A percentile compares a stretch with the other conserved stretches of the same genome.
Conservation (phyloP, 805 yeast species). For the Pichia eremophila region DNA sequence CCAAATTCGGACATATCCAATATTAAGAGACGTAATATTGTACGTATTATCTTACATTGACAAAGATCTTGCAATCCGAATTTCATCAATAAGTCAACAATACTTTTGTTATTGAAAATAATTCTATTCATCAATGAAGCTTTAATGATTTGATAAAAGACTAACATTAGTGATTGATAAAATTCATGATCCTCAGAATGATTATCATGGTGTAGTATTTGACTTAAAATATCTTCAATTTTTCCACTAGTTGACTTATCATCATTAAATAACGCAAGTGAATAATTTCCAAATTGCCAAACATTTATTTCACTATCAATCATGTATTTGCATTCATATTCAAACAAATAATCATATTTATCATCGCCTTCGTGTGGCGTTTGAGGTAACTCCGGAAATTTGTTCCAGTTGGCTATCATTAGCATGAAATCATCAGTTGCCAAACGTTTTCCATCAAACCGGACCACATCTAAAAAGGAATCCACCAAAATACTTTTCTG, state of each 20-base stretch:
- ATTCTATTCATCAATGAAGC: not conserved
- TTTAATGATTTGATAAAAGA: not conserved
- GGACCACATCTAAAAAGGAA: not conserved
- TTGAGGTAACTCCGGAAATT: not conserved
- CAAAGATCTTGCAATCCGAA: not conserved
- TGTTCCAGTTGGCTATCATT: not conserved
- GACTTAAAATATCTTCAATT: too few species aligned
- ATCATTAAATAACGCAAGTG: not conserved
- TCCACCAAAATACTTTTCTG: not conserved
- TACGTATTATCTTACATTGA: not conserved
- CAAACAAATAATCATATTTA: not conserved
- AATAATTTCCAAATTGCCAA: not conserved
- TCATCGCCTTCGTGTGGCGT: not conserved
- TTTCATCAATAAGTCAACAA: not conserved
- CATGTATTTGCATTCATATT: not conserved
- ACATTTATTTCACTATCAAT: not conserved
- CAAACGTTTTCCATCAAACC: not conserved
- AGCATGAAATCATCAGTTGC: not conserved
- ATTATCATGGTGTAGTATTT: too few species aligned
- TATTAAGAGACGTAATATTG: not conserved
- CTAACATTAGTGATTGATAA: not conserved
- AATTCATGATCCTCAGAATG: not conserved
- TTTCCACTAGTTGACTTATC: not conserved
- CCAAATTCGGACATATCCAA: slow-evolving; percentile 14
- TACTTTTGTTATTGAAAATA: not conserved